Evolutionary conservation across 352 stramenopile genomes (phyloP), one percentile per base, ranked within the genome.

Genomic region (Phytophthora pini): DNA sequence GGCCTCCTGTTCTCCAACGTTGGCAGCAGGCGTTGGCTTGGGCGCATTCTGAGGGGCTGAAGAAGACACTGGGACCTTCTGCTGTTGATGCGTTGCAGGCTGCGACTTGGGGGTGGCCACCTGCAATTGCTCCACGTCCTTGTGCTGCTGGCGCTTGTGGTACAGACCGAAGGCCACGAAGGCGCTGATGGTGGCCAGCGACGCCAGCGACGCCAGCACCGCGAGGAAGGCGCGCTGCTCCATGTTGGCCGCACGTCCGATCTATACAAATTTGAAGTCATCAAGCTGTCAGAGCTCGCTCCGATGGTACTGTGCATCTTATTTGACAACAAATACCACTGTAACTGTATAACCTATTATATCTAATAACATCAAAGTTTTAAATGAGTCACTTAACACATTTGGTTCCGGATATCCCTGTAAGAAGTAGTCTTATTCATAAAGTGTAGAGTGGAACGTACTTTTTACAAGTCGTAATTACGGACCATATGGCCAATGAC

Each of bases 201-300:
- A 93, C 51, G 80, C 88, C 55, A 93, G 57, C 63, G 84, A 93
- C 51, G 82, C 83, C 69, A 93, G 57, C 54, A 91, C 76, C 40
- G 79, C 84, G 49, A 93, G 59, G 51, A 90, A 53, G 39, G 68
- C 68, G 60, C 77, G 80, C 57, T 90, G 73, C 51, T 79, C 72
- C 69, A 82, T 77, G n/a, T 64, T 43, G 43, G 32, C 44, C 43
- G 41, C 32, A 62, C 44, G 44, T 61, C n/a, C 5, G 26, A 55
- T 48, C 40, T 43, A 62, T 59, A 51, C 27, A 43, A 48, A 56
- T 52, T 24, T 58, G 43, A 45, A 52, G 40, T 54, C 41, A 58
- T 36, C 9, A 36, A 36, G 31, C 31, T 36, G 31, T 36, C 31
- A 36, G 4, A 36, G 9, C 9, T 36, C 31, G 31, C 31, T 36